Conservation (phyloP, 768 basidiomycete species). For the Termitomyces sp. region DNA sequence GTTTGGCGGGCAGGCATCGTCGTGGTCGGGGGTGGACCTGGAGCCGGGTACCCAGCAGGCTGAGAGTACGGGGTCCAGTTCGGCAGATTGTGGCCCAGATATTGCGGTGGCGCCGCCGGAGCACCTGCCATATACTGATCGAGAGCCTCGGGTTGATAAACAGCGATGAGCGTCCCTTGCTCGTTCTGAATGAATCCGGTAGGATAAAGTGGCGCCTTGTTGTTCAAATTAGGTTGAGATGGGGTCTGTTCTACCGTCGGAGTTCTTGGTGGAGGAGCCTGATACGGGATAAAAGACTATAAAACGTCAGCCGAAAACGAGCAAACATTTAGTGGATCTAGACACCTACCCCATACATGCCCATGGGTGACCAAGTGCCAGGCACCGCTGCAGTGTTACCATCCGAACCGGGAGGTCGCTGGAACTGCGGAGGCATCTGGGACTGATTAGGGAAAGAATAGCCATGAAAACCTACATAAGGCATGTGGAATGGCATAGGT, state of each 20-base stretch:
- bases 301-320: neutral
- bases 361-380: constrained; percentile 31
- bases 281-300: constrained; percentile 47
- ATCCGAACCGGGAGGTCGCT: constrained; percentile 32
- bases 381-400: constrained; percentile 24
- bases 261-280: constrained; percentile 30
- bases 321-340: neutral
- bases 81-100: constrained; percentile 20
- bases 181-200: constrained; percentile 70
- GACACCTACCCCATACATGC: constrained; percentile 42
- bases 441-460: constrained; percentile 30
- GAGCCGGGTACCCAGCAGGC: constrained; percentile 19
- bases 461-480: constrained; percentile 44
- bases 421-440: constrained; percentile 21
- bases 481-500: constrained; percentile 45
- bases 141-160: constrained; percentile 66
- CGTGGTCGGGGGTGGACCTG: constrained; percentile 19
- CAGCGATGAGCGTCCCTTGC: constrained; percentile 64
- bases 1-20: constrained; percentile 16
- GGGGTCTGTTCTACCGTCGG: constrained; percentile 24
- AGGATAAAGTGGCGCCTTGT: constrained; percentile 54
- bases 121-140: constrained; percentile 59
- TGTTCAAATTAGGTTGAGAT: constrained; percentile 16
- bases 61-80: constrained; percentile 28
- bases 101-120: constrained; percentile 20